phyloP scores from a whole-genome alignment of 2,329 filamentous ascomycete genomes.

The Penicillium sp. region DNA sequence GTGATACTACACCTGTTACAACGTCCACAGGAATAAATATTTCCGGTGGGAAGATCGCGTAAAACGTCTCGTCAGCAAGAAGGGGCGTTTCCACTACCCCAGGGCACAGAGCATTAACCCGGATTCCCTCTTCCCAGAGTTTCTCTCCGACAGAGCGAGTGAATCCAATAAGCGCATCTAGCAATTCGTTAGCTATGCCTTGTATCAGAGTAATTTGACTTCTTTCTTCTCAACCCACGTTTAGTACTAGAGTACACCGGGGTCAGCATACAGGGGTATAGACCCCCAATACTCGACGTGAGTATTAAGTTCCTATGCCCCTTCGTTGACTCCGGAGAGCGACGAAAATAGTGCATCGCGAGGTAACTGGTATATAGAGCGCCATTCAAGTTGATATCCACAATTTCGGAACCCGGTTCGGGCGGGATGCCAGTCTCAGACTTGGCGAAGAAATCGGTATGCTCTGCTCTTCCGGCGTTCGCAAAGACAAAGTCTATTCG shows the following conservation, averaged over 20 bases:
- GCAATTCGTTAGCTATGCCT: not conserved
- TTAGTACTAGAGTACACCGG: conserved; percentile 42
- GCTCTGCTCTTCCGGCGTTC: conserved; percentile 49
- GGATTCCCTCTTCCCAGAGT: conserved; percentile 37
- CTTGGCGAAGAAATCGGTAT: conserved; percentile 41
- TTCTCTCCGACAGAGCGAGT: conserved; percentile 36
- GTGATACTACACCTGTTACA: conserved; percentile 5
- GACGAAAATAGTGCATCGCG: conserved; percentile 43
- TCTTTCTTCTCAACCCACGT: conserved; percentile 18
- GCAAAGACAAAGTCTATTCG: conserved; percentile 52
- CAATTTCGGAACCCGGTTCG: conserved; percentile 32
- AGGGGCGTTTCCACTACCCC: conserved; percentile 38
- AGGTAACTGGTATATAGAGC: conserved; percentile 43
- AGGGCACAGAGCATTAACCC: conserved; percentile 34
- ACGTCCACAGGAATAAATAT: conserved; percentile 9
- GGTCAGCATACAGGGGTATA: conserved; percentile 34
- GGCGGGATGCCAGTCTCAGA: conserved; percentile 19
- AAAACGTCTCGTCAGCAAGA: conserved; percentile 33
- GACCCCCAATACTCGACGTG: conserved; percentile 38
- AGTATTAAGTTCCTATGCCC: conserved; percentile 31
- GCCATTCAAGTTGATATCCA: conserved; percentile 44
- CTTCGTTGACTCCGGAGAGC: conserved; percentile 20
- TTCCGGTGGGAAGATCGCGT: conserved; percentile 32
- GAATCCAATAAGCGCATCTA: conserved; percentile 39
- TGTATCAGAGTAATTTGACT: too few species aligned